A percentile compares a stretch with the other conserved stretches of the same genome.
phyloP scores from a whole-genome alignment of 208 protist species.

The Herpetomonas muscarum region DNA sequence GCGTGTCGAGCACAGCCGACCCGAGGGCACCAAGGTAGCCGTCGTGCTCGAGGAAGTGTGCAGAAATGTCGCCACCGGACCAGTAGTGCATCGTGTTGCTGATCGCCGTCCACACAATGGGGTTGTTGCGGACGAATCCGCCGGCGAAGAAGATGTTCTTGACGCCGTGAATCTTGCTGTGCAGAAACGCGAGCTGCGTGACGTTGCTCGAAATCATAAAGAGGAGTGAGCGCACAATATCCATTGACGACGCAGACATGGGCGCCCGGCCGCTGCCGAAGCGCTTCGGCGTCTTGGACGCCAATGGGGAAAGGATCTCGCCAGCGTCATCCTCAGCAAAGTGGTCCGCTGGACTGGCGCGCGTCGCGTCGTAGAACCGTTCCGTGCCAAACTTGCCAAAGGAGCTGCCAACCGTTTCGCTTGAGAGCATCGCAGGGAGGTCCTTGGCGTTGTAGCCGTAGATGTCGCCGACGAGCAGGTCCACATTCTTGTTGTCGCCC shows the following conservation, averaged over 20 bases:
- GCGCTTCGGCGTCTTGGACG: slow-evolving; percentile 1
- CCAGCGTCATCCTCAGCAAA: slow-evolving; percentile 36
- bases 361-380: slow-evolving; percentile 39
- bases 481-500: slow-evolving; percentile 93
- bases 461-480: slow-evolving; percentile 97
- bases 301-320: slow-evolving; percentile 25
- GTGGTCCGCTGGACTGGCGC: slow-evolving; percentile 18
- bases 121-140: slow-evolving; percentile 93
- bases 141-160: slow-evolving; percentile 95
- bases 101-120: slow-evolving; percentile 87
- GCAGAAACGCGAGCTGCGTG: slow-evolving; percentile 95
- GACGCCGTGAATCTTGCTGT: slow-evolving; percentile 86
- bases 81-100: slow-evolving; percentile 92
- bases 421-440: slow-evolving; percentile 81
- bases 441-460: slow-evolving; percentile 95
- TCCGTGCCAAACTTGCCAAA: slow-evolving; percentile 88
- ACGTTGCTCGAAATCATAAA: slow-evolving; percentile 97
- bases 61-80: slow-evolving; percentile 85
- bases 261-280: neutral
- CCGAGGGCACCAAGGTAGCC: slow-evolving; percentile 95
- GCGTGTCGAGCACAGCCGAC: slow-evolving; percentile 39
- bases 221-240: slow-evolving; percentile 89
- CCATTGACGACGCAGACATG: slow-evolving; percentile 48
- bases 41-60: slow-evolving; percentile 95
- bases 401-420: slow-evolving; percentile 82